A percentile compares a stretch with the other conserved stretches of the same genome.
Evolutionary conservation across 163 green algal species (phyloP).

Genomic region (Chlamydomonas reinhardtii): DNA sequence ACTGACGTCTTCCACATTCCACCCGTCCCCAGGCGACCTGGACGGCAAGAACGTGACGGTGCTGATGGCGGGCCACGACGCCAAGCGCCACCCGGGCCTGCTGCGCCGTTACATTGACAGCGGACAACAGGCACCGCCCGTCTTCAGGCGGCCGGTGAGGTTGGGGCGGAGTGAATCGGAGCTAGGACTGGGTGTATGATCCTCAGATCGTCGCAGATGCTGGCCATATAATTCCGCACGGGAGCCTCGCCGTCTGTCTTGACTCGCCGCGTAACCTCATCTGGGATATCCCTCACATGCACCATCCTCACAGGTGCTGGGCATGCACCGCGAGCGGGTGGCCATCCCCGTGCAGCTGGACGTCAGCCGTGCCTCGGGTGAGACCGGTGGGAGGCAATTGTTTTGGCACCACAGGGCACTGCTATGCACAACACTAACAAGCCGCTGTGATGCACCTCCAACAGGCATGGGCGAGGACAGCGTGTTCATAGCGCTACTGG

Average conservation of each 20-base stretch:
- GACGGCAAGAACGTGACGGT: conserved; percentile 69
- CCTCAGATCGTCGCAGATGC: too few relatives aligned
- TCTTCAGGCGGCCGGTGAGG: conserved; percentile 19
- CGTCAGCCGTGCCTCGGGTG: conserved; percentile 24
- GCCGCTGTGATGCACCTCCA: too few relatives aligned
- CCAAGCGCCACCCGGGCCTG: conserved; percentile 34
- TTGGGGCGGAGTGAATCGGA: neutral
- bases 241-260: too few relatives aligned
- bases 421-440: too few relatives aligned
- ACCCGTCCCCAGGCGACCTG: conserved; percentile 61
- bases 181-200: too few relatives aligned
- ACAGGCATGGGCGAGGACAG: conserved; percentile 35
- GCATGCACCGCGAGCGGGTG: conserved; percentile 32
- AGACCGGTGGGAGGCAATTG: too few relatives aligned
- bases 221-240: too few relatives aligned
- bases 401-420: too few relatives aligned
- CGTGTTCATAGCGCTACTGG: conserved; percentile 28
- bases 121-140: conserved; percentile 15
- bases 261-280: too few relatives aligned
- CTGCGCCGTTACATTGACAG: conserved; percentile 44
- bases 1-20: too few relatives aligned
- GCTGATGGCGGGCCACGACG: conserved; percentile 62
- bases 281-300: too few relatives aligned
- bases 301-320: conserved; percentile 10
- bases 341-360: conserved; percentile 15